A percentile compares a stretch with the other conserved stretches of the same genome.
Evolutionary conservation across 805 yeast species (phyloP).

Genomic region (Metschnikowia koreensis): DNA sequence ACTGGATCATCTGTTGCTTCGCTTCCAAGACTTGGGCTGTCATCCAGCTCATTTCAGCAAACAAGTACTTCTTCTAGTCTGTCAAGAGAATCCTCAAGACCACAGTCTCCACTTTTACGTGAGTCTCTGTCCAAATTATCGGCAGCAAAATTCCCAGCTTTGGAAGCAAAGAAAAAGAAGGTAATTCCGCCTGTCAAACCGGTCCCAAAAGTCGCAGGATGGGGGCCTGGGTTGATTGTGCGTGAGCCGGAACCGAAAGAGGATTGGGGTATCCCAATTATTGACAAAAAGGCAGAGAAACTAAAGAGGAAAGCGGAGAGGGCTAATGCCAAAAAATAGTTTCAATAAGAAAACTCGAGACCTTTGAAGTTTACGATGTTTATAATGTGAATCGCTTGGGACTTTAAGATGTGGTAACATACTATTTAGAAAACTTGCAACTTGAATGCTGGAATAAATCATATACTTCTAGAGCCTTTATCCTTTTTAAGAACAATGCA

Average conservation of each 20-base stretch:
- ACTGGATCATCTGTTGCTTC: constrained; percentile 1
- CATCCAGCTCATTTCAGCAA: constrained; percentile 30
- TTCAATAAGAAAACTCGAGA: background rate
- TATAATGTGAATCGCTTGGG: background rate
- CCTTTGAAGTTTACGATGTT: background rate
- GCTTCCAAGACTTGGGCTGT: constrained; percentile 17
- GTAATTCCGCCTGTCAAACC: constrained; percentile 61
- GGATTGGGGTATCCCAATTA: constrained; percentile 20
- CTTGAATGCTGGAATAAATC: no score
- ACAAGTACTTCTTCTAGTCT: background rate
- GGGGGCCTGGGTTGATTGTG: constrained; percentile 17
- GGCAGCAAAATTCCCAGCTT: constrained; percentile 48
- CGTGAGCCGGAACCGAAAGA: constrained; percentile 7
- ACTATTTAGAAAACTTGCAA: no score
- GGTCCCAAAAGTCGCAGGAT: constrained; percentile 18
- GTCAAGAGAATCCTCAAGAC: constrained; percentile 6
- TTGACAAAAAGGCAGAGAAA: constrained; percentile 19
- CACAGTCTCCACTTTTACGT: constrained; percentile 22
- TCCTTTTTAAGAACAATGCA: no score
- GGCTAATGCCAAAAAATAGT: constrained; percentile 1
- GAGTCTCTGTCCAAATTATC: constrained; percentile 25
- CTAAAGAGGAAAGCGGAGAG: constrained; percentile 7
- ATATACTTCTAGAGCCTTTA: no score
- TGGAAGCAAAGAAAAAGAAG: constrained; percentile 36
- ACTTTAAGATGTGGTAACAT: background rate